Evolutionary conservation across 108 stramenopile genomes (phyloP), one percentile per base, ranked within the genome.

Genomic region (Cyclotella distinguenda): DNA sequence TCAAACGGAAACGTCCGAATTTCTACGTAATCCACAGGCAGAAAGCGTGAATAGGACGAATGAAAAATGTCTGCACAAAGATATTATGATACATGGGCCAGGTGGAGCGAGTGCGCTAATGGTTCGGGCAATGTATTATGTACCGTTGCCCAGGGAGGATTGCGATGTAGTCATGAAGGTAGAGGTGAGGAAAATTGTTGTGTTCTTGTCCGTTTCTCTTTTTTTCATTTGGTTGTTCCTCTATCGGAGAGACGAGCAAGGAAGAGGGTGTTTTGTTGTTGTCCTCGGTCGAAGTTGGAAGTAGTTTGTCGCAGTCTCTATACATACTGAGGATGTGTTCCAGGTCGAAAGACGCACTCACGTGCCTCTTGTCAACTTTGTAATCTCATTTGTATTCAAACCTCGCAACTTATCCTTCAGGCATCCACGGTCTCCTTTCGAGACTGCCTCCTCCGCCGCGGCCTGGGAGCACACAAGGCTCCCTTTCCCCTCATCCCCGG

Each of bases 381-480:
- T n/a, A n/a, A n/a, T n/a, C n/a, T n/a, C n/a, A n/a, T n/a, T n/a
- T n/a, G n/a, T n/a, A n/a, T n/a, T n/a, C n/a, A n/a, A 18, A 60
- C 31, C 23, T 11, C 43, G 1, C 9, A n/a, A 43, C 23, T 27
- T 9, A 8, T 16, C 7, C 8, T 2, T 31, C 2, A 86, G 82
- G 83, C 86, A 35, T 84, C 86, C 6, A 86, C 86, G 12, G 82
- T 86, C 12, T 78, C 81, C 21, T 64, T 64, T 39, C 61, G 67
- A 18, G 86, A 86, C 71, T 84, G 86, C 35, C 44, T 77, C 26
- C 66, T 86, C 25, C 78, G 86, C n/a, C 51, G 76, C 15, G 82
- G 78, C 30, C 21, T 82, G 22, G 65, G 69, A 12, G 65, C 55
- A 35, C 56, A 79, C 19, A 51, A 79, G 25, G 72, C 59, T 19